Conservation (phyloP, 1,139 yeast genomes). For the Pichia kudriavzevii region DNA sequence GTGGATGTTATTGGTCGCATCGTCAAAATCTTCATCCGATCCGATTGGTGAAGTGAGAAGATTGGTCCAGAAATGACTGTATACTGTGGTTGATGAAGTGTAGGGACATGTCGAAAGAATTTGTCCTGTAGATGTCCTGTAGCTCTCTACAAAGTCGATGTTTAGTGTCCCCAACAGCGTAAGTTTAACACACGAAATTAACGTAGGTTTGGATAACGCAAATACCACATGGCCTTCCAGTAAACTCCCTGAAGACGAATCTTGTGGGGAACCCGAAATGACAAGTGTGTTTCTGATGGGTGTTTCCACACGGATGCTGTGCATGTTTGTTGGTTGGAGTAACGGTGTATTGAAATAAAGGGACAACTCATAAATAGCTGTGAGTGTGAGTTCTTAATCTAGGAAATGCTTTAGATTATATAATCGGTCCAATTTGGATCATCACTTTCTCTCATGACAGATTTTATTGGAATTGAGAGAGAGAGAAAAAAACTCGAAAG, state of each 20-base stretch:
- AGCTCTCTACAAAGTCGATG: constrained; percentile 43
- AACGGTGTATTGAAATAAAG: not conserved
- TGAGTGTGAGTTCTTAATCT: too few species aligned
- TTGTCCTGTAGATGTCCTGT: constrained; percentile 13
- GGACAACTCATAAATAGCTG: too few species aligned
- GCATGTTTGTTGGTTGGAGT: not conserved
- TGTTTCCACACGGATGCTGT: constrained; percentile 8
- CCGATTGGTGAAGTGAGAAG: constrained; percentile 44
- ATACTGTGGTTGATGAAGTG: constrained; percentile 29
- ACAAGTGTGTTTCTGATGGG: constrained; percentile 25
- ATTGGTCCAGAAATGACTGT: constrained; percentile 56
- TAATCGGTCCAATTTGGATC: too few species aligned
- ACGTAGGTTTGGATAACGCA: constrained; percentile 43
- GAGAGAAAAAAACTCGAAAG: too few species aligned
- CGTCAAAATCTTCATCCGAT: too few species aligned
- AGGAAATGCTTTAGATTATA: too few species aligned
- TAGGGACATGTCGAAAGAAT: constrained; percentile 11
- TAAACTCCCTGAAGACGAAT: too few species aligned
- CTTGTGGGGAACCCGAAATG: too few species aligned
- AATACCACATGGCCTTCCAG: too few species aligned
- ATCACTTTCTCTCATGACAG: too few species aligned
- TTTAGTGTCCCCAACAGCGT: constrained; percentile 46
- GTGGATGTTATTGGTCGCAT: not conserved
- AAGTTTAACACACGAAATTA: constrained; percentile 41
- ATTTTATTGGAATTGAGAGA: too few species aligned